Conservation (phyloP, 805 yeast genomes). For the Metschnikowia gelsemii region DNA sequence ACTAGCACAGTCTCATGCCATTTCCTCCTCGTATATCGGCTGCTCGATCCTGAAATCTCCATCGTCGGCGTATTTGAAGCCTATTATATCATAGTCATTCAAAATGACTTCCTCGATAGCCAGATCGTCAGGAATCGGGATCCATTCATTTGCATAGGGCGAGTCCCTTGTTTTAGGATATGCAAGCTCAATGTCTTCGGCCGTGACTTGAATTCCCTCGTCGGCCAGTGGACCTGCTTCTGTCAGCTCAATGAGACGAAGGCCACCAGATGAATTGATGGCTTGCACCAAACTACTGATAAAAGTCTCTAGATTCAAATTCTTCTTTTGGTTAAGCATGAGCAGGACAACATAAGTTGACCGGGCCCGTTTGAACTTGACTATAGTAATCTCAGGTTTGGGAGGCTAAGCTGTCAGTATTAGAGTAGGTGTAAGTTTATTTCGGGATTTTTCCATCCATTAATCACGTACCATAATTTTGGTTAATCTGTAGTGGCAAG, state of each 20-base stretch:
- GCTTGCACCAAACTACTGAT: constrained; percentile 31
- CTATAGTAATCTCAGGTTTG: constrained; percentile 26
- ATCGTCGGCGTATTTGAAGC: constrained; percentile 40
- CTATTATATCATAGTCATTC: constrained; percentile 42
- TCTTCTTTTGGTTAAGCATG: constrained; percentile 19
- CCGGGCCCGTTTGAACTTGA: constrained; percentile 37
- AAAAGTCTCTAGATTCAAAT: constrained; percentile 23
- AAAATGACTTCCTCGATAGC: constrained; percentile 31
- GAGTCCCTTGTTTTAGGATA: constrained; percentile 38
- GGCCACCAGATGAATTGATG: constrained; percentile 51
- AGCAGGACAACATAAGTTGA: constrained; percentile 34
- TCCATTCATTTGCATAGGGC: constrained; percentile 39
- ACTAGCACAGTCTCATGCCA: background rate
- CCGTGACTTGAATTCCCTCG: constrained; percentile 12
- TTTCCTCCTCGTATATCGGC: constrained; percentile 9
- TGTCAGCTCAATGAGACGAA: constrained; percentile 26
- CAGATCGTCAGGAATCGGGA: constrained; percentile 28
- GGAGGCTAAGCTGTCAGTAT: too few species aligned
- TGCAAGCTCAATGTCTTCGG: constrained; percentile 38
- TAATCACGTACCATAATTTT: background rate
- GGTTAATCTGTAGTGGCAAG: background rate
- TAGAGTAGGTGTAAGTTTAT: too few species aligned
- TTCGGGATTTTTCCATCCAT: too few species aligned
- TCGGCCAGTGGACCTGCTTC: constrained; percentile 13
- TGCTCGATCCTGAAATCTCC: constrained; percentile 32